Percentiles rank a stretch among this genome's conserved stretches.
Conservation (phyloP, 495 filamentous ascomycete genomes). For the Cercophora samala region DNA sequence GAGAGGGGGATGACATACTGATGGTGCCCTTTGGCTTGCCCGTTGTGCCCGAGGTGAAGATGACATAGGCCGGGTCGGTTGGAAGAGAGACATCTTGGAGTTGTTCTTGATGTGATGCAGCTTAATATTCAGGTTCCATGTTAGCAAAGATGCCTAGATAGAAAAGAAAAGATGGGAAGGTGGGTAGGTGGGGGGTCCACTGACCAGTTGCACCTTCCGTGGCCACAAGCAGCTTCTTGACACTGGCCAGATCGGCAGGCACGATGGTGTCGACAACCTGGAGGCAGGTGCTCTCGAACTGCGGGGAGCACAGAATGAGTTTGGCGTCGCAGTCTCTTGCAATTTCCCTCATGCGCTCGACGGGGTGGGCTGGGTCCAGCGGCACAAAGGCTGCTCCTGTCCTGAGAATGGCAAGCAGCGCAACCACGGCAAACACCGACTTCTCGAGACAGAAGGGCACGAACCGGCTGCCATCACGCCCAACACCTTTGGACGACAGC, state of each 20-base stretch:
- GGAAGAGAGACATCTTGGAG: conserved; percentile 9
- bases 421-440: conserved; percentile 44
- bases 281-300: conserved; percentile 13
- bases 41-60: conserved; percentile 61
- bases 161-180: not conserved
- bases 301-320: conserved; percentile 18
- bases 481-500: conserved; percentile 20
- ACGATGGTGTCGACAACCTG: conserved; percentile 16
- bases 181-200: not conserved
- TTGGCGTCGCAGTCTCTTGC: conserved; percentile 31
- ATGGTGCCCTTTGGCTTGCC: conserved; percentile 52
- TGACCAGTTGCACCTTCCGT: not conserved
- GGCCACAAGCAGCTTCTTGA: conserved; percentile 10
- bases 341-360: conserved; percentile 42
- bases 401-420: conserved; percentile 46
- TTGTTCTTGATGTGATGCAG: not conserved
- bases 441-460: conserved; percentile 52
- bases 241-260: conserved; percentile 11
- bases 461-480: conserved; percentile 17
- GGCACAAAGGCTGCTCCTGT: conserved; percentile 50
- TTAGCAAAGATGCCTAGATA: not conserved
- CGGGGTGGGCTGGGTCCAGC: conserved; percentile 56
- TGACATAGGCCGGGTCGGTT: conserved; percentile 41
- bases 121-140: not conserved
- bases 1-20: conserved; percentile 15